phyloP scores from a whole-genome alignment of 2,329 filamentous ascomycete species.

The Botrytis galanthina region DNA sequence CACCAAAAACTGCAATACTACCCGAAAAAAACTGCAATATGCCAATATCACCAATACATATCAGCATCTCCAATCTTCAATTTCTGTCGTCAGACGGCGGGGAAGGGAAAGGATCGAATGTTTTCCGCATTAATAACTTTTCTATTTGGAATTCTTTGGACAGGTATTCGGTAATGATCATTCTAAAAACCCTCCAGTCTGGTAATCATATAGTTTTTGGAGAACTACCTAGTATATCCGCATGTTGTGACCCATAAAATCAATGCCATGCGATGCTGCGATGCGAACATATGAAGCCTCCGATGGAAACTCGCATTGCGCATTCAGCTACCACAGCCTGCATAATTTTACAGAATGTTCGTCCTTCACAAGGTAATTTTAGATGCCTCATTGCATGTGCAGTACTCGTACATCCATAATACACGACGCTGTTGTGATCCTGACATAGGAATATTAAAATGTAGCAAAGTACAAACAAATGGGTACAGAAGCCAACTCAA shows the following conservation, averaged over 20 bases:
- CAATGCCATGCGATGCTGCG: slow-evolving; percentile 7
- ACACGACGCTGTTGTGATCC: neutral
- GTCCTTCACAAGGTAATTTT: neutral
- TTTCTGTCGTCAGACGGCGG: neutral
- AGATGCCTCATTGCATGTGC: slow-evolving; percentile 14
- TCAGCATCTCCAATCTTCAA: neutral
- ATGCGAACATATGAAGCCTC: slow-evolving; percentile 16
- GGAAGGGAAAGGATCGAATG: slow-evolving; percentile 1
- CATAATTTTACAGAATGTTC: neutral
- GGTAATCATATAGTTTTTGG: neutral
- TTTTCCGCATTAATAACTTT: neutral
- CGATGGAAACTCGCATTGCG: slow-evolving; percentile 10
- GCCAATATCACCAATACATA: neutral
- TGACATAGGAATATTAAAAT: neutral
- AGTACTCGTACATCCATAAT: neutral
- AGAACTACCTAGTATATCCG: neutral
- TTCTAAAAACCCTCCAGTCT: neutral
- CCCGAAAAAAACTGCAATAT: neutral
- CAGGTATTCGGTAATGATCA: slow-evolving; percentile 5
- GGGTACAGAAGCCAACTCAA: neutral
- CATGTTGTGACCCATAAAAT: slow-evolving; percentile 11
- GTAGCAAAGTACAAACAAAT: neutral
- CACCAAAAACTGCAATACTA: slow-evolving; percentile 6
- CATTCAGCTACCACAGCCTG: slow-evolving; percentile 9
- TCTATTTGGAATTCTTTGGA: neutral